Percentiles rank a stretch among this genome's conserved stretches.
These are phyloP conservation scores for Kuraishia ogatae DNA, from an alignment of 805 yeast species.

Conservation along the genomic window DNA sequence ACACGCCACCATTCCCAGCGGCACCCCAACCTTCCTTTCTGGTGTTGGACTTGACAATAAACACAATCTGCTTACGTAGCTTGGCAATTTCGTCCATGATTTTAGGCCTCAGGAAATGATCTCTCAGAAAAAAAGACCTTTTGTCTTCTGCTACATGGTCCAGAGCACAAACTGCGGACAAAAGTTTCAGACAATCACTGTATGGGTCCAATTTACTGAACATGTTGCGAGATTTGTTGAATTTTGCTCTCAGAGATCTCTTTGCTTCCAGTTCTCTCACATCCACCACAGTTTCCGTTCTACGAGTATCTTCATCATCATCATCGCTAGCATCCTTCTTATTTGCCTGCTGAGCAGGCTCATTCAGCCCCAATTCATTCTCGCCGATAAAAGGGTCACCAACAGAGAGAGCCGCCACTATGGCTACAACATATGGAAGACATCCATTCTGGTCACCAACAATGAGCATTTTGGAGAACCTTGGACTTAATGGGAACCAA, in stretches of 20 bases:
- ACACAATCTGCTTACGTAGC: slow-evolving; percentile 69
- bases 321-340: slow-evolving; percentile 26
- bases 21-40: slow-evolving; percentile 52
- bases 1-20: slow-evolving; percentile 9
- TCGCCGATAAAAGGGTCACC: slow-evolving; percentile 85
- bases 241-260: slow-evolving; percentile 39
- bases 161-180: slow-evolving; percentile 81
- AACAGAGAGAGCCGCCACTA: slow-evolving; percentile 87
- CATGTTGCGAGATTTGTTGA: slow-evolving; percentile 45
- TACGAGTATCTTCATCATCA: slow-evolving; percentile 26
- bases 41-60: slow-evolving; percentile 62
- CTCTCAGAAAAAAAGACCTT: slow-evolving; percentile 35
- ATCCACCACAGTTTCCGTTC: slow-evolving; percentile 8
- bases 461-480: slow-evolving; percentile 84
- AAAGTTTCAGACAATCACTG: slow-evolving; percentile 66
- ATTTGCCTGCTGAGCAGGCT: slow-evolving; percentile 10
- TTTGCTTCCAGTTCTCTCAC: slow-evolving; percentile 28
- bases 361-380: slow-evolving; percentile 56
- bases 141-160: slow-evolving; percentile 61
- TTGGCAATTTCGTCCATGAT: slow-evolving; percentile 79
- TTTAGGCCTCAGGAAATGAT: slow-evolving; percentile 68
- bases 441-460: slow-evolving; percentile 84
- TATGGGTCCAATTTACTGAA: slow-evolving; percentile 62
- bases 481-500: slow-evolving; percentile 85
- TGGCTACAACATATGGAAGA: slow-evolving; percentile 79